These are phyloP conservation scores for Mortierella sp. DNA, from an alignment of 371 early-diverging fungal species.

Conservation along the genomic window DNA sequence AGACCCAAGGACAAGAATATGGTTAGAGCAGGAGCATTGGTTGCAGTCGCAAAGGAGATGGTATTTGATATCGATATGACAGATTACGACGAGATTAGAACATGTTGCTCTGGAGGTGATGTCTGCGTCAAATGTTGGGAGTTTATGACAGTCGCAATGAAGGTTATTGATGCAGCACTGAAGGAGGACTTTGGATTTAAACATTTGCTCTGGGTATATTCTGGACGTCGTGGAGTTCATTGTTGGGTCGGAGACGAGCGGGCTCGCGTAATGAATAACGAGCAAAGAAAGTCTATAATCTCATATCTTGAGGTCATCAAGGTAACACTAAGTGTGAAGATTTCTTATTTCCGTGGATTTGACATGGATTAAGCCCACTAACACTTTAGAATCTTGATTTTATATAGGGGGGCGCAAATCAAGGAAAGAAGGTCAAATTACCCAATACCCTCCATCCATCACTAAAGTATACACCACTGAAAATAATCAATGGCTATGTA, in stretches of 20 bases:
- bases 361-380: not conserved
- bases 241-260: slow-evolving; percentile 98
- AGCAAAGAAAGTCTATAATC: slow-evolving; percentile 88
- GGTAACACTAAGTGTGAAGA: slow-evolving; percentile 39
- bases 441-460: slow-evolving; percentile 71
- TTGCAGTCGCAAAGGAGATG: slow-evolving; percentile 90
- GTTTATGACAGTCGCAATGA: slow-evolving; percentile 94
- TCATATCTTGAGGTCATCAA: slow-evolving; percentile 88
- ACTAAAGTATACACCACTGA: slow-evolving; percentile 60
- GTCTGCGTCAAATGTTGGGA: slow-evolving; percentile 96
- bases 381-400: not conserved
- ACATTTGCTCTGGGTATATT: slow-evolving; percentile 96
- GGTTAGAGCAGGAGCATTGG: slow-evolving; percentile 77
- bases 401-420: slow-evolving; percentile 78
- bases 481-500: not conserved
- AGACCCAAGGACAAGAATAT: slow-evolving; percentile 88
- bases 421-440: slow-evolving; percentile 78
- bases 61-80: slow-evolving; percentile 99
- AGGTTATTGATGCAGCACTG: slow-evolving; percentile 83
- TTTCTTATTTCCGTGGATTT: not conserved
- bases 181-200: slow-evolving; percentile 97
- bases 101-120: slow-evolving; percentile 94
- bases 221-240: slow-evolving; percentile 99
- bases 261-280: slow-evolving; percentile 82
- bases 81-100: slow-evolving; percentile 98